These are phyloP conservation scores for Nicotiana noctiflora DNA, from an alignment of 257 asterid species.

Conservation along the genomic window DNA sequence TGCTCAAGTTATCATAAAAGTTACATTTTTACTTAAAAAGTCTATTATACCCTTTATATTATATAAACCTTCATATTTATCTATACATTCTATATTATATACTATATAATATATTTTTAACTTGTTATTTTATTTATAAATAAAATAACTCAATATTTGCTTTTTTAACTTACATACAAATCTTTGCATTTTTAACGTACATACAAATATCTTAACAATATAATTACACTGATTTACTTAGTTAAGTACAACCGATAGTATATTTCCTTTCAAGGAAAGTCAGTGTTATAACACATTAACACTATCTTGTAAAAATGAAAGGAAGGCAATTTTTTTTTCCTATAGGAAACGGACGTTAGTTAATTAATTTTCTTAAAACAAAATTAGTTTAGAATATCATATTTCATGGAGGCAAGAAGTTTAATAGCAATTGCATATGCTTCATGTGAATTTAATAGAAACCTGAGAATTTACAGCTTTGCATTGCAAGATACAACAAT, in stretches of 20 bases:
- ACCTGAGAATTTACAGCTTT: neutral
- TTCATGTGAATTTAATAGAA: neutral
- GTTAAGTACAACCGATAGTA: neutral
- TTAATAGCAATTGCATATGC: neutral
- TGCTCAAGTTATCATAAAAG: too few relatives aligned
- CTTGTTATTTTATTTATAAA: too few relatives aligned
- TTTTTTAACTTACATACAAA: too few relatives aligned
- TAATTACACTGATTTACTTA: too few relatives aligned
- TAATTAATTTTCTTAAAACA: neutral
- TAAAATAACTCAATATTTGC: too few relatives aligned
- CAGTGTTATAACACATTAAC: neutral
- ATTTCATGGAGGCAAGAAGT: neutral
- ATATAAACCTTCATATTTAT: too few relatives aligned
- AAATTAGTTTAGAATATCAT: neutral
- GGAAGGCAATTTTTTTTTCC: too few relatives aligned
- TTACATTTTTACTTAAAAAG: too few relatives aligned
- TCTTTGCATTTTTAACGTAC: neutral
- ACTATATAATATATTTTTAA: too few relatives aligned
- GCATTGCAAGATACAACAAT: neutral
- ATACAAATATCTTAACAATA: neutral
- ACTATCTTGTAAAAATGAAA: neutral
- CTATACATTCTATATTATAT: too few relatives aligned
- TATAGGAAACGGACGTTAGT: too few relatives aligned
- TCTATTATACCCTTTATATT: too few relatives aligned
- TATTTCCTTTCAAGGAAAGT: neutral